These are phyloP conservation scores for Tolypocladium sp. DNA, from an alignment of 2,329 filamentous ascomycete species.

Conservation along the genomic window DNA sequence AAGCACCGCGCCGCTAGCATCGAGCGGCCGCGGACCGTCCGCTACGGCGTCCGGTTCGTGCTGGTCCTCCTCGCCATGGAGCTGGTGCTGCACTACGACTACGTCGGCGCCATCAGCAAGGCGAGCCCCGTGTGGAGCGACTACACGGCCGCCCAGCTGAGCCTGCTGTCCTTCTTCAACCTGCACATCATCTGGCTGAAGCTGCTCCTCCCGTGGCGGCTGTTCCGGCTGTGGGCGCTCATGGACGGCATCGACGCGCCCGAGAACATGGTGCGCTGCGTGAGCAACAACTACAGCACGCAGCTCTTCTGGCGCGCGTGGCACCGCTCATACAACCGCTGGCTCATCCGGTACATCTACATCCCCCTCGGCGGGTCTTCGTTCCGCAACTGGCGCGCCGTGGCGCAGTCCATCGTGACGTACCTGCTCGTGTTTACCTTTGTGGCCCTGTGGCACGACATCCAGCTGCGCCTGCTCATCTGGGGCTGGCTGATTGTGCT, in stretches of 20 bases:
- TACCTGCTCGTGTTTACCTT: conserved; percentile 89
- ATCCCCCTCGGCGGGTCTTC: conserved; percentile 73
- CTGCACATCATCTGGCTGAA: conserved; percentile 98
- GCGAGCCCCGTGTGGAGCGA: conserved; percentile 67
- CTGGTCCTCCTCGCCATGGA: conserved; percentile 83
- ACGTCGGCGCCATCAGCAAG: conserved; percentile 87
- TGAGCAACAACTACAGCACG: conserved; percentile 88
- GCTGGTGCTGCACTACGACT: conserved; percentile 81
- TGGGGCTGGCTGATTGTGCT: conserved; percentile 97
- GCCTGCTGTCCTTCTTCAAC: conserved; percentile 89
- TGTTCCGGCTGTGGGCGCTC: conserved; percentile 94
- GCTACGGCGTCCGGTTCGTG: conserved; percentile 77
- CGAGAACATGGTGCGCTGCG: conserved; percentile 97
- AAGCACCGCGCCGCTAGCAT: conserved; percentile 67
- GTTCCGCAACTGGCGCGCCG: conserved; percentile 33
- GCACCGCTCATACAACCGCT: conserved; percentile 93
- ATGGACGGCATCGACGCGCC: conserved; percentile 88
- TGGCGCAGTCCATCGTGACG: conserved; percentile 57
- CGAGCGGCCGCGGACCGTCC: conserved; percentile 58
- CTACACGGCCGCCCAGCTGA: conserved; percentile 81
- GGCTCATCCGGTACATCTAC: conserved; percentile 90
- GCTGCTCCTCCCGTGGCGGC: conserved; percentile 91
- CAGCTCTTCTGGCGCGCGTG: conserved; percentile 91
- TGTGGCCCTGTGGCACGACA: conserved; percentile 96
- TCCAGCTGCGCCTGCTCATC: conserved; percentile 78